These are phyloP conservation scores for Simmondsia chinensis DNA, from an alignment of 148 eudicot genomes.

Conservation along the genomic window DNA sequence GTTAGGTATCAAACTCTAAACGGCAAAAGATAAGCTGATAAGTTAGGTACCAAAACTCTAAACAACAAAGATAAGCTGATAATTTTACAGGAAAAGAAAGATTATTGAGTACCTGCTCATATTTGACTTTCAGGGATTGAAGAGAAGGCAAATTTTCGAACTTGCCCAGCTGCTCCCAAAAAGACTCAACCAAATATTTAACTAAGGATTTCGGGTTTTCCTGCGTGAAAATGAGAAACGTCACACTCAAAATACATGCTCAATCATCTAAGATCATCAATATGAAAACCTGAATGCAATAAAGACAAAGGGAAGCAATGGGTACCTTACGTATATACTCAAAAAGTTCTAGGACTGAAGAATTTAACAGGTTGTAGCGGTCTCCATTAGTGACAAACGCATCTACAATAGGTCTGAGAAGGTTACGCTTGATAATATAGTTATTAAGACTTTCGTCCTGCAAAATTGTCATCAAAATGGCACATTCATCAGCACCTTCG, in stretches of 20 bases:
- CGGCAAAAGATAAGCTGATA: neutral
- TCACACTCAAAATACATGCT: neutral
- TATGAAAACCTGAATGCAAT: neutral
- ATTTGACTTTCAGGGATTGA: constrained; percentile 59
- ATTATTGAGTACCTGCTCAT: constrained; percentile 92
- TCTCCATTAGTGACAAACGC: constrained; percentile 78
- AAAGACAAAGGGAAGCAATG: neutral
- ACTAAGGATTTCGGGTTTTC: constrained; percentile 68
- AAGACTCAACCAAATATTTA: constrained; percentile 70
- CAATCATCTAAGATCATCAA: constrained; percentile 3
- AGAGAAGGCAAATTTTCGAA: constrained; percentile 51
- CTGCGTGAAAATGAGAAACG: constrained; percentile 30
- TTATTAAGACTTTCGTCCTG: constrained; percentile 90
- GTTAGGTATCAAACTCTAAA: constrained; percentile 10
- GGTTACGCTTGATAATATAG: constrained; percentile 72
- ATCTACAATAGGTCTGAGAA: constrained; percentile 81
- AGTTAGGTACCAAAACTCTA: no score
- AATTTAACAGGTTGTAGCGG: constrained; percentile 82
- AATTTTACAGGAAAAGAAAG: no score
- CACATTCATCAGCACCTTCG: no score
- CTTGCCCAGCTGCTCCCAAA: constrained; percentile 75
- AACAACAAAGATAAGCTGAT: neutral
- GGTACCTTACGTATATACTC: constrained; percentile 77
- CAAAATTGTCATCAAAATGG: no score
- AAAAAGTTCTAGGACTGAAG: constrained; percentile 85